Evolutionary conservation across 2,329 filamentous ascomycete species (phyloP).

Genomic region (Fusarium circinatum): DNA sequence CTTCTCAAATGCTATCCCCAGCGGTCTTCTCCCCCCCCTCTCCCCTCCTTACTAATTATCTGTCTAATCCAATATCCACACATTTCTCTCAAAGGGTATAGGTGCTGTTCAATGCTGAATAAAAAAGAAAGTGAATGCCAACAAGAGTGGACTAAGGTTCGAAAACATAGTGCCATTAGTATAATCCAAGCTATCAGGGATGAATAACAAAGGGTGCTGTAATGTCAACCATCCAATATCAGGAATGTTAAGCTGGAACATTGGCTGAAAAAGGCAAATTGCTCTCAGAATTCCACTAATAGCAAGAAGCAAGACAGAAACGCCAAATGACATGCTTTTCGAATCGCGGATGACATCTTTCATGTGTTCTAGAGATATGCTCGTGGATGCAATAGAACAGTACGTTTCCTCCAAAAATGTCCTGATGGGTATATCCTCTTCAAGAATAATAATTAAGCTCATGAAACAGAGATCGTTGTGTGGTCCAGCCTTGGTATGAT

Average conservation of each 20-base stretch:
- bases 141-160: background rate
- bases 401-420: constrained; percentile 42
- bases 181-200: background rate
- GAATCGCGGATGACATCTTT: constrained; percentile 20
- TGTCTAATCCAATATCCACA: constrained; percentile 6
- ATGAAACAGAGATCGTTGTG: constrained; percentile 33
- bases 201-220: background rate
- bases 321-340: constrained; percentile 29
- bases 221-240: constrained; percentile 1
- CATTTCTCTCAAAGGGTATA: constrained; percentile 22
- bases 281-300: background rate
- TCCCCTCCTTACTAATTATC: background rate
- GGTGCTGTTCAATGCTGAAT: constrained; percentile 7
- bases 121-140: background rate
- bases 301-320: constrained; percentile 7
- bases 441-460: constrained; percentile 36
- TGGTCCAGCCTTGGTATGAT: constrained; percentile 40
- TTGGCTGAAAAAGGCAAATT: constrained; percentile 4
- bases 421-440: constrained; percentile 47
- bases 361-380: constrained; percentile 23
- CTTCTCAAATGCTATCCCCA: background rate
- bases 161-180: background rate
- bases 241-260: constrained; percentile 7
- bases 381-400: constrained; percentile 2
- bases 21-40: background rate